Base-by-base conservation (phyloP, 2,329 filamentous ascomycete genomes). In the Tothia fuscella region DNA sequence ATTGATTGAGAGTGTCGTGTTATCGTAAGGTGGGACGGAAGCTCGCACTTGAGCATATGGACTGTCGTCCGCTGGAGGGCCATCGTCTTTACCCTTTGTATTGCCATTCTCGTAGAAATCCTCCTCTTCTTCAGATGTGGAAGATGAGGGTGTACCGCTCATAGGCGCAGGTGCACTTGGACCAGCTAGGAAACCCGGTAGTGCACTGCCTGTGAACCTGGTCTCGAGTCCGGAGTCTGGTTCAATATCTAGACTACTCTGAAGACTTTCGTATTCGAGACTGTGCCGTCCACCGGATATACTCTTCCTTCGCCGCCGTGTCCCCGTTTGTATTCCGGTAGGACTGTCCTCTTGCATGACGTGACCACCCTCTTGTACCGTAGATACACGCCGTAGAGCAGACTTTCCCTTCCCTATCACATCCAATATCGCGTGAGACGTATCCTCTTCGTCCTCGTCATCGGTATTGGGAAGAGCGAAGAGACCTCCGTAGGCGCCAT, bases 31-130 rank as follows among this genome's bases (percentile, higher is more conserved):
- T 10, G 81, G 70, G 6, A 91, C 84, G 0, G 82, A 86, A 33
- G 84, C 84, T 44, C 84, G 76, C 28, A 91, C 85, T 56, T 85
- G 80, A 34, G 84, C 68, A 56, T 89, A 85, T 9, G 79, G 78
- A 0, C 81, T 85, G 58, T 86, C 79, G 55, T 84, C 80, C 13
- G 70, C 65, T 10, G 73, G 71, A 46, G 75, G 63, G 24, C 60
- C 62, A 9, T 45, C 45, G 17, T 56, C 57, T 9, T 52, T 49
- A 13, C 47, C 42, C 21, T 49, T 51, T 9, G 19, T 26, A 26
- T 31, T 22, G 34, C 38, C 14, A 32, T 41, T 24, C 24, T 19
- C 26, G 34, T n/a, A 29, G 33, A 20, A 22, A 34, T 55, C 51
- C 21, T 55, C 52, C 14, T 47, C 48, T 6, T 43, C 19, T 4